Conservation (phyloP, 306 rosid species). For the Fragaria vesca region DNA sequence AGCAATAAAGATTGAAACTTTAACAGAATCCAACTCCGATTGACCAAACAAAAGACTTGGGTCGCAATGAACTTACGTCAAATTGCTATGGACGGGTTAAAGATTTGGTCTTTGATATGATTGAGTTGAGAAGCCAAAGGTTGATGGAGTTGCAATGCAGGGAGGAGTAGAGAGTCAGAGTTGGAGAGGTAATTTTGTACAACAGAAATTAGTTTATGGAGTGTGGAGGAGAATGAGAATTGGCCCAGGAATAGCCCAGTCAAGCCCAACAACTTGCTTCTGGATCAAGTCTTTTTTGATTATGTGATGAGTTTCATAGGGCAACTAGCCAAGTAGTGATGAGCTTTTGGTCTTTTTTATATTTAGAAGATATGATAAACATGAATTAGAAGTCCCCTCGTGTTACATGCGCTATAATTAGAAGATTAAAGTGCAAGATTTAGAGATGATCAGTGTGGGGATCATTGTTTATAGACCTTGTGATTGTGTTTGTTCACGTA, state of each 20-base stretch:
- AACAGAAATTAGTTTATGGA: neutral
- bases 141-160: slow-evolving; percentile 6
- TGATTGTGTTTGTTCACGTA: too few species aligned
- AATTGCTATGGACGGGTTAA: neutral
- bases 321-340: neutral
- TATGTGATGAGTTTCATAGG: neutral
- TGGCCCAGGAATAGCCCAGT: neutral
- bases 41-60: neutral
- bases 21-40: neutral
- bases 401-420: neutral
- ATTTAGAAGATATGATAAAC: neutral
- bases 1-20: neutral
- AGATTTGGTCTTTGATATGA: neutral
- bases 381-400: neutral
- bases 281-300: neutral
- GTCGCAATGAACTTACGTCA: neutral
- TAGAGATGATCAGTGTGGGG: neutral
- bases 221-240: neutral
- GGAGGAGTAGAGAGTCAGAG: neutral
- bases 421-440: neutral
- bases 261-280: neutral
- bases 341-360: neutral
- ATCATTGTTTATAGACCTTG: too few species aligned
- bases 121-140: neutral
- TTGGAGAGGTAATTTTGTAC: too few species aligned